Base-by-base conservation (phyloP, 257 asterid genomes). In the Solanum habrochaites region DNA sequence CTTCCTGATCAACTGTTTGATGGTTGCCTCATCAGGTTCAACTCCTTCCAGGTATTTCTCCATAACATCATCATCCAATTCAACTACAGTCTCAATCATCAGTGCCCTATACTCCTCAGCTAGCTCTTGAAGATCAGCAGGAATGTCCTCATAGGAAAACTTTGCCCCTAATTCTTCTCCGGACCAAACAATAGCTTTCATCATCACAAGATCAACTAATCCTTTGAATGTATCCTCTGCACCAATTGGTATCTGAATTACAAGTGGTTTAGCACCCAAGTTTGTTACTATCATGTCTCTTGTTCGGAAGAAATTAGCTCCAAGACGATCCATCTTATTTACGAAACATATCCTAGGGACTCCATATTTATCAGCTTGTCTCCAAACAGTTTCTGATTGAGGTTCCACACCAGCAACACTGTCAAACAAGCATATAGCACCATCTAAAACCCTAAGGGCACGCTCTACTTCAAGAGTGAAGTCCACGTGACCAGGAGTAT, bases 381-480 rank as follows among this genome's bases (percentile, higher is more conserved):
- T 93, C 99, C 99, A 97, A 74, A 96, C 99, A 31, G 99, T 97
- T 91, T 97, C 99, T 23, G 99, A 97, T 87, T 97, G 99, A 42
- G 99, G 99, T 89, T 97, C 99, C 85, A 97, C 99, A 0, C 99
- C 98, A 58, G 99, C 99, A 87, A 97, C 99, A 90, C 98, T 97
- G 88, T 97, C 99, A 70, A 97, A 97, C 88, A 97, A 89, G 89
- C 99, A 96, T 87, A 97, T 95, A 2, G 99, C 98, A 52, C 99
- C 98, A 69, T 96, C 99, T 69, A 97, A 86, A 87, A 96, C 99
- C 89, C 99, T 92, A 39, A 96, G 96, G 11, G 99, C 99, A 18
- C 99, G 99, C 86, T 97, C 99, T 25, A 97, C 99, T 89, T 96
- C 99, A 31, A 97, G 97, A 39, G 99, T 97, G 93, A 97, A 97